Conservation (phyloP, 148 eudicot species). For the Heliosperma pusillum region DNA sequence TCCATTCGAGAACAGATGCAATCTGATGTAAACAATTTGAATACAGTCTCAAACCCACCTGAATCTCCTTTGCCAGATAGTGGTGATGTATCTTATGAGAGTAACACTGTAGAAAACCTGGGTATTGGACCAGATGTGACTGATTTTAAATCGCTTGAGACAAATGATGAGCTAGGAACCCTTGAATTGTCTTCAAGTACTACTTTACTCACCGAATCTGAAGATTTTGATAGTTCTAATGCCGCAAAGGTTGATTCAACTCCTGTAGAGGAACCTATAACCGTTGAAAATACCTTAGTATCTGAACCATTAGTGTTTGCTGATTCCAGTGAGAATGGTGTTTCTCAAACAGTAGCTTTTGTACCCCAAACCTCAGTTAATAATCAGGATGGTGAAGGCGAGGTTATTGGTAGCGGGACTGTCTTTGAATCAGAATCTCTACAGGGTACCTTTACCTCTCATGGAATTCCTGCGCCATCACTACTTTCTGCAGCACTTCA, state of each 20-base stretch:
- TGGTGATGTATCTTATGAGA: conserved; percentile 32
- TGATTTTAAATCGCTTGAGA: conserved; percentile 21
- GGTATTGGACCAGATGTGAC: conserved; percentile 27
- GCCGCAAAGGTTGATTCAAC: conserved; percentile 25
- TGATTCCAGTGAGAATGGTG: conserved; percentile 27
- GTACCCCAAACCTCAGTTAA: conserved; percentile 35
- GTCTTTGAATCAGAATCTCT: conserved; percentile 37
- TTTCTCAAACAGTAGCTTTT: conserved; percentile 26
- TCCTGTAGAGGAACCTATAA: conserved; percentile 30
- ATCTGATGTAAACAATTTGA: conserved; percentile 36
- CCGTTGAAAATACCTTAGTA: conserved; percentile 23
- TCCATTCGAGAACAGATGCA: conserved; percentile 31
- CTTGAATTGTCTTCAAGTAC: conserved; percentile 20
- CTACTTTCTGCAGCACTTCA: conserved; percentile 68
- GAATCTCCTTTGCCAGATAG: conserved; percentile 32
- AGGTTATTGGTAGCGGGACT: conserved; percentile 30
- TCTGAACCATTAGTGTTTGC: conserved; percentile 23
- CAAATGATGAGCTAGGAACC: conserved; percentile 17
- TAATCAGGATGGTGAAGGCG: conserved; percentile 32
- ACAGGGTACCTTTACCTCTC: conserved; percentile 40
- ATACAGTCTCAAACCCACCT: conserved; percentile 23
- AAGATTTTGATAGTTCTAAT: conserved; percentile 25
- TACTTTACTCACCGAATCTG: conserved; percentile 23
- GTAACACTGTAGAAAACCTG: conserved; percentile 32
- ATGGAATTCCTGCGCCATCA: conserved; percentile 92